phyloP scores from a whole-genome alignment of 345 rosid species.

The Euphorbia peplus region DNA sequence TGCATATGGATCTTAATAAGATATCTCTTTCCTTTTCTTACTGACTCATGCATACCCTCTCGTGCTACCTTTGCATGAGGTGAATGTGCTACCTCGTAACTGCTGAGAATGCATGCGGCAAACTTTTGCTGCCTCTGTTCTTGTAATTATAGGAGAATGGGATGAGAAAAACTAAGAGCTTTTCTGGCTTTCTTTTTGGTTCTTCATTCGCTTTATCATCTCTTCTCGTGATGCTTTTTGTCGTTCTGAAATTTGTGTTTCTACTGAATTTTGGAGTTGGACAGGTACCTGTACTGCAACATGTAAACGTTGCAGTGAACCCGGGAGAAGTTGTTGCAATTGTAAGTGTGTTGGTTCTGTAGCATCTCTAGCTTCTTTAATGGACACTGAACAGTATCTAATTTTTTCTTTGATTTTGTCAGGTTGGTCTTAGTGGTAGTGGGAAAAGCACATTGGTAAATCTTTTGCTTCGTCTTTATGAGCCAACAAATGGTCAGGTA shows the following conservation, averaged over 20 bases:
- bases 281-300: slow-evolving; percentile 73
- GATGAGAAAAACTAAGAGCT: neutral
- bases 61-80: slow-evolving; percentile 2
- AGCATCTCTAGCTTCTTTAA: slow-evolving; percentile 10
- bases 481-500: slow-evolving; percentile 91
- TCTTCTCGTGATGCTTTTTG: neutral
- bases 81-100: slow-evolving; percentile 1
- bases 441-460: slow-evolving; percentile 93
- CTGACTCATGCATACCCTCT: neutral
- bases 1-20: neutral
- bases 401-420: slow-evolving; percentile 18
- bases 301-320: slow-evolving; percentile 52
- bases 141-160: neutral
- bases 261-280: neutral
- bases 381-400: neutral
- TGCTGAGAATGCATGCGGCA: neutral
- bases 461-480: slow-evolving; percentile 82
- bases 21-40: neutral
- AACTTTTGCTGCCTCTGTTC: neutral
- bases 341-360: slow-evolving; percentile 39
- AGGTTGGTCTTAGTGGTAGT: slow-evolving; percentile 99
- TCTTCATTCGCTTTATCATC: neutral
- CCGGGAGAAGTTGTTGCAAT: slow-evolving; percentile 91
- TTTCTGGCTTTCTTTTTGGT: neutral
- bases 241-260: neutral